Percentiles rank a stretch among this genome's conserved stretches.
These are phyloP conservation scores for Erysimum cheiranthoides DNA, from an alignment of 345 rosid genomes.

Conservation along the genomic window DNA sequence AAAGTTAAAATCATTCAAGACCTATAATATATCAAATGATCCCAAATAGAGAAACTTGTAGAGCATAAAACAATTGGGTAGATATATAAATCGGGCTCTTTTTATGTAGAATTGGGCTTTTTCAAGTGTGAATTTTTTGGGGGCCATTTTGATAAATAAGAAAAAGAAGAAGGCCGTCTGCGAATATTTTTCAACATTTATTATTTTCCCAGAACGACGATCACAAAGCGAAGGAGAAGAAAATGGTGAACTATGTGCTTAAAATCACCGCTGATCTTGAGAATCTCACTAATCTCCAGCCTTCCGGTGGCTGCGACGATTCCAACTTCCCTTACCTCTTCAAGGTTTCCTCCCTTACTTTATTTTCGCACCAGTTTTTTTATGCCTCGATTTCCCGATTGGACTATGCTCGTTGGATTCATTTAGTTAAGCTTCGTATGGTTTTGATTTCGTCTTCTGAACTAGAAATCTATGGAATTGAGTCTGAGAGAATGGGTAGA, in stretches of 20 bases:
- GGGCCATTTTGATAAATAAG: not conserved
- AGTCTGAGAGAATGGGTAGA: not conserved
- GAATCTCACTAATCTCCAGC: conserved; percentile 78
- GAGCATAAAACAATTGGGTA: too few species aligned
- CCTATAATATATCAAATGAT: too few species aligned
- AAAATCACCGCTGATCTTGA: conserved; percentile 81
- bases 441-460: conserved; percentile 8
- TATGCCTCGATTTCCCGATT: conserved; percentile 15
- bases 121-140: too few species aligned
- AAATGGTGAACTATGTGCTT: conserved; percentile 88
- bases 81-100: too few species aligned
- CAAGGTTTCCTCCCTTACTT: conserved; percentile 56
- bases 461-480: not conserved
- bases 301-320: conserved; percentile 85
- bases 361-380: not conserved
- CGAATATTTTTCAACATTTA: not conserved
- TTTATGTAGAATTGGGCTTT: too few species aligned
- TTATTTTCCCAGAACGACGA: not conserved
- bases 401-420: not conserved
- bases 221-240: not conserved
- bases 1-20: too few species aligned
- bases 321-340: conserved; percentile 74
- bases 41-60: too few species aligned
- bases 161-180: not conserved
- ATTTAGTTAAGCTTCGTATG: not conserved